phyloP scores from a whole-genome alignment of 1,284 basidiomycete species.

The Cryptococcus sp. region DNA sequence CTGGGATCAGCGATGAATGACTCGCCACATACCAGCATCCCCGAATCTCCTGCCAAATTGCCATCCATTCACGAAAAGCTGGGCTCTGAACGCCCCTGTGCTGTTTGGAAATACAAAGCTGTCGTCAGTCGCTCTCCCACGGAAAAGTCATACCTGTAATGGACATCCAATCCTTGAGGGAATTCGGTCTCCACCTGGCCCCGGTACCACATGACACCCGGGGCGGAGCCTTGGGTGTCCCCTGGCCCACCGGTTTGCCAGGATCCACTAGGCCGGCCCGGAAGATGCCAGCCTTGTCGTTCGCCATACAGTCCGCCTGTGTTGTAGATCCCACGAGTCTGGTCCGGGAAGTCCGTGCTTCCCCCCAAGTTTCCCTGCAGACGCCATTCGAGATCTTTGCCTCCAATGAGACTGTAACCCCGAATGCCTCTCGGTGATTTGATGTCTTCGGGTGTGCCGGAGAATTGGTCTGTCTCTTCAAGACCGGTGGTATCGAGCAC shows the following conservation, averaged over 20 bases:
- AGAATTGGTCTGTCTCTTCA: conserved; percentile 53
- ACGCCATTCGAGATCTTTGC: conserved; percentile 61
- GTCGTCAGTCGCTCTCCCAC: background rate
- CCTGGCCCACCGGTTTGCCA: conserved; percentile 51
- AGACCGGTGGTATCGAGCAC: conserved; percentile 68
- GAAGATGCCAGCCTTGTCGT: conserved; percentile 75
- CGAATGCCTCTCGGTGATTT: conserved; percentile 72
- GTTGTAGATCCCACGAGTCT: conserved; percentile 64
- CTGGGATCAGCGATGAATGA: background rate
- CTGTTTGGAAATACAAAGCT: conserved; percentile 4
- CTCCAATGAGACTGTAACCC: conserved; percentile 60
- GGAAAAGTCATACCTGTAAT: background rate
- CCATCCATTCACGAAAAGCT: conserved; percentile 18
- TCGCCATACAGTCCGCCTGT: conserved; percentile 76
- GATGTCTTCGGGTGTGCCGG: conserved; percentile 44
- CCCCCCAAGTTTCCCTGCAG: conserved; percentile 77
- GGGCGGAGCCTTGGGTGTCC: background rate
- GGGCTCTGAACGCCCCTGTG: conserved; percentile 8
- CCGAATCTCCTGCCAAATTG: conserved; percentile 13
- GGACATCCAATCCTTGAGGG: background rate
- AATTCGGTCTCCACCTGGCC: background rate
- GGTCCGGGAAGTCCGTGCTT: conserved; percentile 65
- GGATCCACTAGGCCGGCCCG: conserved; percentile 60
- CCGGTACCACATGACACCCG: conserved; percentile 1
- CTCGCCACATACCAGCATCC: background rate